Conservation (phyloP, 176 grass and related monocot species). For the Alopecurus myosuroides region DNA sequence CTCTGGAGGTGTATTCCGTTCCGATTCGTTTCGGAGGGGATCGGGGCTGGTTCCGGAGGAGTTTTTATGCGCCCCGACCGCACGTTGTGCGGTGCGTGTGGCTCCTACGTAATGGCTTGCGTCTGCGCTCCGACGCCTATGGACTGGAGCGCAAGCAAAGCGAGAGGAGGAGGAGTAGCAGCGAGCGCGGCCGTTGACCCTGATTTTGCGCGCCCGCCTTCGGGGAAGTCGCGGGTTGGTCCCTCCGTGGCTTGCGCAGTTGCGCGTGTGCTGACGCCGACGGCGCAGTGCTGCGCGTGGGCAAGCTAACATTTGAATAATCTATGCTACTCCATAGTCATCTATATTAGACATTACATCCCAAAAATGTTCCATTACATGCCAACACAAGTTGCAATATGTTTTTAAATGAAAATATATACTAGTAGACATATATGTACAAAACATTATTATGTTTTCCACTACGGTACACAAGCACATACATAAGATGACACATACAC, state of each 20-base stretch:
- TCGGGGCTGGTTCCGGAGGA: background rate
- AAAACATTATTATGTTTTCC: background rate
- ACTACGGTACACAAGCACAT: background rate
- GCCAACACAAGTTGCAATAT: too few species aligned
- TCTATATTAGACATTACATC: too few species aligned
- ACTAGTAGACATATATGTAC: background rate
- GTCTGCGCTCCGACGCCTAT: background rate
- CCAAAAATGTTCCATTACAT: too few species aligned
- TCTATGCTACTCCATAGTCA: too few species aligned
- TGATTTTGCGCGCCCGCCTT: background rate
- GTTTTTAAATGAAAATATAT: background rate
- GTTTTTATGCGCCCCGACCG: constrained; percentile 3
- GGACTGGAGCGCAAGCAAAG: background rate
- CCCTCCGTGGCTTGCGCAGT: background rate
- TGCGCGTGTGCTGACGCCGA: background rate
- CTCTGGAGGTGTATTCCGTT: background rate
- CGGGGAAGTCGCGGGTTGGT: background rate
- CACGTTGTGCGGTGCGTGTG: background rate
- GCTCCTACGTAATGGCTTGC: constrained; percentile 15
- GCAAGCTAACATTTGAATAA: too few species aligned
- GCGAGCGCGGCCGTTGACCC: too few species aligned
- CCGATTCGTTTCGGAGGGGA: background rate
- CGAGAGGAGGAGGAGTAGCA: background rate
- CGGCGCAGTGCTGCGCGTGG: too few species aligned
- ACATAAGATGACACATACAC: background rate